phyloP scores from a whole-genome alignment of 2,329 filamentous ascomycete species.

The Colletotrichum sidae region DNA sequence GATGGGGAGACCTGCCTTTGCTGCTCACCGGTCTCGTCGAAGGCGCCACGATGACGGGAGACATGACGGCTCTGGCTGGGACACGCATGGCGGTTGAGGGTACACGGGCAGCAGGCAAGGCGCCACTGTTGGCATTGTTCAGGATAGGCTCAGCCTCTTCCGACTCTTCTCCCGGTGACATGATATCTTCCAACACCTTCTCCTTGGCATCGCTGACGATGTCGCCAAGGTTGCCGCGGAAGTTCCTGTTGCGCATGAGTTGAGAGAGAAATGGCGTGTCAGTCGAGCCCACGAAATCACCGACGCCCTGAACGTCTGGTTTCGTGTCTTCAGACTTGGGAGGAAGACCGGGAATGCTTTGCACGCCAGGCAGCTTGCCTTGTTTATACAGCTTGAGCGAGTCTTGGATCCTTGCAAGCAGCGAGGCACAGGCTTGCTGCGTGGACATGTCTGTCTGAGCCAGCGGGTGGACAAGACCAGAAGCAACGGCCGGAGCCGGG shows the following conservation, averaged over 20 bases:
- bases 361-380: conserved; percentile 62
- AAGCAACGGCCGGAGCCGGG: conserved; percentile 42
- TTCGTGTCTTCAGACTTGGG: conserved; percentile 43
- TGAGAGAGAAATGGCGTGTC: conserved; percentile 76
- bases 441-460: conserved; percentile 68
- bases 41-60: conserved; percentile 57
- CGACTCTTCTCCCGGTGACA: conserved; percentile 66
- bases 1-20: conserved; percentile 61
- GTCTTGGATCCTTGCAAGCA: conserved; percentile 65
- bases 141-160: conserved; percentile 58
- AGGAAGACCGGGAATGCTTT: conserved; percentile 53
- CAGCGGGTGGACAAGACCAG: conserved; percentile 71
- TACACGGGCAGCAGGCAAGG: conserved; percentile 46
- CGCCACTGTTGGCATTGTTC: conserved; percentile 40
- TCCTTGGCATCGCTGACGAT: conserved; percentile 70
- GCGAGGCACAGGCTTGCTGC: conserved; percentile 62
- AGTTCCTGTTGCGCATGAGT: conserved; percentile 71
- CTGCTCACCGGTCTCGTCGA: conserved; percentile 65
- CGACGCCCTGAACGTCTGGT: conserved; percentile 40
- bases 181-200: conserved; percentile 62
- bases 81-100: conserved; percentile 61
- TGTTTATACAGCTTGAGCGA: conserved; percentile 64
- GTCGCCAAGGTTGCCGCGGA: conserved; percentile 69
- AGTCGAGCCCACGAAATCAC: conserved; percentile 63
- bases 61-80: conserved; percentile 67